A percentile compares a stretch with the other conserved stretches of the same genome.
Conservation (phyloP, 352 stramenopile species). For the Phytophthora fragariaefolia region DNA sequence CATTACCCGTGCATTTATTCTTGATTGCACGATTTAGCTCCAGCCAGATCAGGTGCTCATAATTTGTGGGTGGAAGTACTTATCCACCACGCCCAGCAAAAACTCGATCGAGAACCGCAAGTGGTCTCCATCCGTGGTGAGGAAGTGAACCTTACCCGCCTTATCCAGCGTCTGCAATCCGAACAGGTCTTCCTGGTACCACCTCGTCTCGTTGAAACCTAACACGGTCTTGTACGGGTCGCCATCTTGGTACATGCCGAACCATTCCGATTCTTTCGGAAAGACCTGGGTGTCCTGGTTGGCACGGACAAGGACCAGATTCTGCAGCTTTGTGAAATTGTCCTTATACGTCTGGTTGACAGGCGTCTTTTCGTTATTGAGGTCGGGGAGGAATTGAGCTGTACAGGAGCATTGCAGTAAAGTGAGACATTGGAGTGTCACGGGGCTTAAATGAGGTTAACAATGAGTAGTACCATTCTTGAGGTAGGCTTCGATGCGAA, state of each 20-base stretch:
- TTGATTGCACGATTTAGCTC: slow-evolving; percentile 14
- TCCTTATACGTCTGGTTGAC: slow-evolving; percentile 86
- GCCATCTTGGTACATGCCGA: slow-evolving; percentile 86
- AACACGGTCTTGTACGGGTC: slow-evolving; percentile 73
- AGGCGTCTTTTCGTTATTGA: slow-evolving; percentile 91
- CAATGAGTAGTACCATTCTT: slow-evolving; percentile 50
- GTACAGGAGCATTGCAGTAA: background rate
- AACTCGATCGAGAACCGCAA: slow-evolving; percentile 89
- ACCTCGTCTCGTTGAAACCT: slow-evolving; percentile 92
- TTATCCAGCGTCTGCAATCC: slow-evolving; percentile 88
- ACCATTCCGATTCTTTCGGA: slow-evolving; percentile 87
- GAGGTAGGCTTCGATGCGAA: slow-evolving; percentile 73
- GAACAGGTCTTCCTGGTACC: slow-evolving; percentile 93
- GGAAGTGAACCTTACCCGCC: slow-evolving; percentile 90
- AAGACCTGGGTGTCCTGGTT: slow-evolving; percentile 92
- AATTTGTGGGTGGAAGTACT: slow-evolving; percentile 68
- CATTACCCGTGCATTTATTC: background rate
- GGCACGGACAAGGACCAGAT: slow-evolving; percentile 91
- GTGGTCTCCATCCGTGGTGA: slow-evolving; percentile 92
- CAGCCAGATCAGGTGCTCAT: slow-evolving; percentile 3
- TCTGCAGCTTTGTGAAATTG: slow-evolving; percentile 89
- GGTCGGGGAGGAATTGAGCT: slow-evolving; percentile 82
- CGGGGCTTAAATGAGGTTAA: background rate
- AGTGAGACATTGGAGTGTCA: background rate
- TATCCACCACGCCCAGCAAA: slow-evolving; percentile 79